Evolutionary conservation across 805 yeast species (phyloP), one percentile per base, ranked within the genome.

Genomic region (Groenewaldozyma tartarivorans): DNA sequence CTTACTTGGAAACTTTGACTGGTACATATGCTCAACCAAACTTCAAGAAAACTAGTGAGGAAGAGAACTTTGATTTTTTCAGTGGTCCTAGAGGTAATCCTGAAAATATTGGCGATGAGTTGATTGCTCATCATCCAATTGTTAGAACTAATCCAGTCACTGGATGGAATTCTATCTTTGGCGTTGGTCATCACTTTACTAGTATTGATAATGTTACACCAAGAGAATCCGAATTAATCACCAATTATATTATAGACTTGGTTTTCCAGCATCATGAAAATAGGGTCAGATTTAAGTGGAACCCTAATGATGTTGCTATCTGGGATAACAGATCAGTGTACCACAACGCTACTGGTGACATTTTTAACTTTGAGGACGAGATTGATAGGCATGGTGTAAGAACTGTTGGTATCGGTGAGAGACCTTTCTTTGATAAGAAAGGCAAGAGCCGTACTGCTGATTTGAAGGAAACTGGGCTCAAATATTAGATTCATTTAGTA

Each of bases 81-180:
- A 38, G 49, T 15, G 55, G 51, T 7, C 43, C 45, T 20, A 47
- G 58, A 22, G 58, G 58, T 5, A 53, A 56, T 6, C 56, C 55
- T 13, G 40, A 45, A 49, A 13, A 31, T n/a, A 44, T 51, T 20
- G 58, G 58, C 5, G 49, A 48, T 22, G 49, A 49, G 39, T 47
- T 52, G 30, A 33, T 47, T 38, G 55, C 55, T 15, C 38, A 22
- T 43, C 83, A 78, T 55, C 82, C 82, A 2, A 49, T 78, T 22
- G 69, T 78, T 31, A 70, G 81, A 61, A 74, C 80, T 34, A 77
- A 78, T 50, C 83, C 84, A 7, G 79, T 71, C 6, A 76, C 82
- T 21, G 81, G 81, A 35, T 68, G 77, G 74, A 77, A 77, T 54
- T 62, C 77, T 2, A 58, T 77, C 45, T 77, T 63, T 44, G 73